Evolutionary conservation across 2,329 filamentous ascomycete genomes (phyloP), one percentile per base, ranked within the genome.

Genomic region (Rutstroemia sp.): DNA sequence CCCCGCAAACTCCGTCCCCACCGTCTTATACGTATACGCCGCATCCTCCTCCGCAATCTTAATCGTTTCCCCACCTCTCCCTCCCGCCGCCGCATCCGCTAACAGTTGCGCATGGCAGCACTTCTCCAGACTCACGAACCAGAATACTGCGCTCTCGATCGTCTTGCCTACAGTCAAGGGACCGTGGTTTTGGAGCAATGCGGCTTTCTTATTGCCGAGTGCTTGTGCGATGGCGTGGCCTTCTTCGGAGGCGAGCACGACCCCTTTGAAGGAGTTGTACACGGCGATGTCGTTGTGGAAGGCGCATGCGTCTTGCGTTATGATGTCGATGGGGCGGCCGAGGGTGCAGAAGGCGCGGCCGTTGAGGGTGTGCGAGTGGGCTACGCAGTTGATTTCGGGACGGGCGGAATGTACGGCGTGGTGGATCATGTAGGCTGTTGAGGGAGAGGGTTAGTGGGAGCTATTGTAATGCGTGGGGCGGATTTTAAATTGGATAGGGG

Each of bases 41-140:
- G 87, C 87, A 67, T 91, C 86, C 51, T 83, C 81, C 1, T 87
- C 80, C 8, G 77, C 74, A 63, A 91, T 86, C 69, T 86, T 84
- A 30, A 88, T 73, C 0, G 86, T 87, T 67, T 78, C 71, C 1
- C 78, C 77, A 1, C 86, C 87, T 2, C 82, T 74, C 0, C 86
- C 85, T 0, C 70, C 79, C 0, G 81, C 82, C 0, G 81, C 82
- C 0, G 80, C 81, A 65, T 83, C 81, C 1, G 79, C 80, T 51
- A 83, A 59, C 16, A 81, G 64, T 66, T 79, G 76, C 2, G 71
- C 71, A 58, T 74, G 72, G 59, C 76, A 78, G 58, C 73, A 76
- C 59, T 71, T 75, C 58, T 79, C 78, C 54, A 81, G 67, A 46
- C 72, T 73, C 57, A 77, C 72, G 64, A 81, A 82, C 78, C 78